Evolutionary conservation across 805 yeast genomes (phyloP).

Genomic region (Lipomyces mesembrius): DNA sequence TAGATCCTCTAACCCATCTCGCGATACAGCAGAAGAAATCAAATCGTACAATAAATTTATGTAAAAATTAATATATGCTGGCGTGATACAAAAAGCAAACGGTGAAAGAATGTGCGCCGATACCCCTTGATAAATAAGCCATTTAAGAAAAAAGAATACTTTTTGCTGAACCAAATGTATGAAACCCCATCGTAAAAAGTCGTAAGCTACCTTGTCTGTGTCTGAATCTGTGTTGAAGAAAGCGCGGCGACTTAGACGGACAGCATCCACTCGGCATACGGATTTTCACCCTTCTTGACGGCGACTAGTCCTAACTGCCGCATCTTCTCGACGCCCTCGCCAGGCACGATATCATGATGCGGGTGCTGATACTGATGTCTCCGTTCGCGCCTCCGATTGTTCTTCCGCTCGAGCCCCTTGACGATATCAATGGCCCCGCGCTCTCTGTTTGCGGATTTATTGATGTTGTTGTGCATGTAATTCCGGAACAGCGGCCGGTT

Average conservation of each 20-base stretch:
- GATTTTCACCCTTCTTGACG: constrained; percentile 29
- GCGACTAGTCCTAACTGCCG: constrained; percentile 38
- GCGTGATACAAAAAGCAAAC: neutral
- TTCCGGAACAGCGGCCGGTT: constrained; percentile 4
- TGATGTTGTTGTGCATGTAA: constrained; percentile 1
- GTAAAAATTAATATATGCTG: neutral
- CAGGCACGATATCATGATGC: constrained; percentile 30
- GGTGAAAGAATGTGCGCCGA: constrained; percentile 6
- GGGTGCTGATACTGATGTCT: constrained; percentile 23
- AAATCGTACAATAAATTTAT: neutral
- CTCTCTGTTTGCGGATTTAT: neutral
- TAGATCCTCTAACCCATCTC: too few relatives aligned
- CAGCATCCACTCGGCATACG: constrained; percentile 38
- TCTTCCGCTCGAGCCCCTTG: constrained; percentile 36
- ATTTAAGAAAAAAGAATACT: neutral
- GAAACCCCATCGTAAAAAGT: neutral
- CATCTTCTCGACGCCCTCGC: constrained; percentile 40
- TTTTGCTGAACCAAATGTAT: constrained; percentile 1
- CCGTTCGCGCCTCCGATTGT: constrained; percentile 29
- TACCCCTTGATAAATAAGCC: neutral
- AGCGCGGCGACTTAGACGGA: neutral
- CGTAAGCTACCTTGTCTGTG: neutral
- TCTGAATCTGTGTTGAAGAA: neutral
- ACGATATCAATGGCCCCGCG: constrained; percentile 38
- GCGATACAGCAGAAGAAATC: neutral